Conservation (phyloP, 306 rosid genomes). For the Fagus crenata region DNA sequence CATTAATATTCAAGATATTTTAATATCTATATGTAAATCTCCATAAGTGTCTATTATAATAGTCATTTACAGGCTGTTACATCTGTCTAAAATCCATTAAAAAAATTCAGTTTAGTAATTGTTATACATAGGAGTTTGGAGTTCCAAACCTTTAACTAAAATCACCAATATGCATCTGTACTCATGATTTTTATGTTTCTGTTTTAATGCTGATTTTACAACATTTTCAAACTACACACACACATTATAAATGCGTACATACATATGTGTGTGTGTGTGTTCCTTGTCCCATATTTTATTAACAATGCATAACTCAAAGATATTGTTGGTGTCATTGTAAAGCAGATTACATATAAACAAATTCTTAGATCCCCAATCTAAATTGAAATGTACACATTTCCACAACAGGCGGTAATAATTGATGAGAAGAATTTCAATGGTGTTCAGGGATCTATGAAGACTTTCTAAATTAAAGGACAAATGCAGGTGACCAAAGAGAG, state of each 20-base stretch:
- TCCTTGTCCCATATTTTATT: too few relatives aligned
- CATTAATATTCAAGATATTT: not conserved
- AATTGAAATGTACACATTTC: not conserved
- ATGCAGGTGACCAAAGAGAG: not conserved
- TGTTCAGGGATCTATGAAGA: not conserved
- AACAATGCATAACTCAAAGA: too few relatives aligned
- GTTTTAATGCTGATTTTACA: too few relatives aligned
- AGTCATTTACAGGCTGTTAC: not conserved
- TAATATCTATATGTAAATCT: not conserved
- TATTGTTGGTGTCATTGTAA: too few relatives aligned
- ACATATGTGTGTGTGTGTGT: too few relatives aligned
- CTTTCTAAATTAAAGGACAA: not conserved
- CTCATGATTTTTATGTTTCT: too few relatives aligned
- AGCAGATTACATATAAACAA: too few relatives aligned
- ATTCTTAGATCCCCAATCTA: not conserved
- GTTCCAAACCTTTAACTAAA: too few relatives aligned
- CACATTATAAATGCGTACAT: too few relatives aligned
- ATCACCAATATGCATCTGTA: too few relatives aligned
- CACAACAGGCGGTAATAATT: not conserved
- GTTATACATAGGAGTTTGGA: not conserved
- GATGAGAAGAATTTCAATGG: not conserved
- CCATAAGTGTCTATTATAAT: not conserved
- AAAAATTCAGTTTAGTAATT: not conserved
- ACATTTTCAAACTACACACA: too few relatives aligned
- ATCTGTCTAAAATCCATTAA: too few relatives aligned